phyloP scores from a whole-genome alignment of 208 protist genomes.

The Leishmania aethiopica region DNA sequence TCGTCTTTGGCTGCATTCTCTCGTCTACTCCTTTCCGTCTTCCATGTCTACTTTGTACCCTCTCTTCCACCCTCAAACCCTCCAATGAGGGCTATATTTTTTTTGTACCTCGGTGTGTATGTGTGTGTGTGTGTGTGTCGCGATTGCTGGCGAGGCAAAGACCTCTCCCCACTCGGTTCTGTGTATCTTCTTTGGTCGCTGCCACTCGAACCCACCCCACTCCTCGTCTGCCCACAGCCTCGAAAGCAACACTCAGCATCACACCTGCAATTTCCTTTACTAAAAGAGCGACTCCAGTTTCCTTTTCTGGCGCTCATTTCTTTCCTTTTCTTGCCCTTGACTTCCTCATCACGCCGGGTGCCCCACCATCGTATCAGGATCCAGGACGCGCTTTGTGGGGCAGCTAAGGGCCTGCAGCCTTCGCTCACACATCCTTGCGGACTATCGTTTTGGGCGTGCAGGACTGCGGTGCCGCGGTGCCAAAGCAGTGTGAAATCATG shows the following conservation, averaged over 20 bases:
- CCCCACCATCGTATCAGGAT: neutral
- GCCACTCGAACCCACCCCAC: neutral
- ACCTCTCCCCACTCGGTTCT: neutral
- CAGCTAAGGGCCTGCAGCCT: neutral
- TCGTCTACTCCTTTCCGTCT: neutral
- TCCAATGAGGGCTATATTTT: neutral
- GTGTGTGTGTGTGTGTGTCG: neutral
- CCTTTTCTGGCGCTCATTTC: neutral
- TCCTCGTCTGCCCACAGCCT: too few species aligned
- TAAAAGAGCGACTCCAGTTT: neutral
- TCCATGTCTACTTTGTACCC: neutral
- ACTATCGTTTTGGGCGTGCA: neutral
- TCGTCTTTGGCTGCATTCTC: neutral
- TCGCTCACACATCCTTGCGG: neutral
- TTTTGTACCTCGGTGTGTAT: neutral
- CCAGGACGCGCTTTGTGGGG: neutral
- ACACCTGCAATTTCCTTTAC: neutral
- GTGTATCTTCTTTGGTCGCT: neutral
- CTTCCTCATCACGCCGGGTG: neutral
- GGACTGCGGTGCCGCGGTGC: neutral
- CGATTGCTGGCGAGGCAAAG: neutral
- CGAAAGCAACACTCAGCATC: neutral
- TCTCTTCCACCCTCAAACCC: too few species aligned
- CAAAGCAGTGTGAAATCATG: neutral
- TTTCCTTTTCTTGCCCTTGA: neutral